Conservation (phyloP, 495 filamentous ascomycete species). For the Letharia lupina region DNA sequence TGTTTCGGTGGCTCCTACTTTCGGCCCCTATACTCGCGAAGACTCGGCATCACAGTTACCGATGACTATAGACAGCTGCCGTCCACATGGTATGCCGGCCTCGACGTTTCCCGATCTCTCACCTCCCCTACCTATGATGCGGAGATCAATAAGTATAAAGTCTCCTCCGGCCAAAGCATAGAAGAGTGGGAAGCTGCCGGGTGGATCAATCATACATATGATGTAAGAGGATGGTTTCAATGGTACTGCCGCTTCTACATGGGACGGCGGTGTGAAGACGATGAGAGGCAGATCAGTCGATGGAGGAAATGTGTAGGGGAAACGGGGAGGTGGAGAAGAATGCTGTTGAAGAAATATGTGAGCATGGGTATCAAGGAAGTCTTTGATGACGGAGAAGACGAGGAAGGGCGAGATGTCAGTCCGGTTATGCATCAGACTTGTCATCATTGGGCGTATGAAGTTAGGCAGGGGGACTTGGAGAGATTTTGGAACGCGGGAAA, state of each 20-base stretch:
- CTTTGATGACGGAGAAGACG: slow-evolving; percentile 38
- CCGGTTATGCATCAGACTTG: slow-evolving; percentile 45
- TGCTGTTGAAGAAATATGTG: slow-evolving; percentile 40
- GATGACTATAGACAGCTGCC: slow-evolving; percentile 40
- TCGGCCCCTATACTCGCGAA: slow-evolving; percentile 34
- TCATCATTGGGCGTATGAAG: slow-evolving; percentile 38
- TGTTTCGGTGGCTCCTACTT: slow-evolving; percentile 43
- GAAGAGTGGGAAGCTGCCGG: slow-evolving; percentile 44
- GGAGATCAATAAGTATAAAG: slow-evolving; percentile 41
- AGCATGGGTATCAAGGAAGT: slow-evolving; percentile 36
- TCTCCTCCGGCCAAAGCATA: slow-evolving; percentile 40
- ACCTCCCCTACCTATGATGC: slow-evolving; percentile 32
- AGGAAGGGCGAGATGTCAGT: slow-evolving; percentile 38
- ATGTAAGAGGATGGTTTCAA: slow-evolving; percentile 45
- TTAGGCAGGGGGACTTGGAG: slow-evolving; percentile 39
- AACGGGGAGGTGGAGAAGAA: slow-evolving; percentile 38
- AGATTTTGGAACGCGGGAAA: slow-evolving; percentile 32
- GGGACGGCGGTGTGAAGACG: slow-evolving; percentile 40
- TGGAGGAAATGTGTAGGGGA: slow-evolving; percentile 43
- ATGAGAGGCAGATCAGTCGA: slow-evolving; percentile 39
- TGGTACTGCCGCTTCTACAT: slow-evolving; percentile 44
- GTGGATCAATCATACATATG: slow-evolving; percentile 40
- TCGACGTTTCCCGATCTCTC: slow-evolving; percentile 32
- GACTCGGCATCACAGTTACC: slow-evolving; percentile 32
- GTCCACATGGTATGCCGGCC: slow-evolving; percentile 31